These are phyloP conservation scores for Morella rubra DNA, from an alignment of 306 rosid species.

Conservation along the genomic window DNA sequence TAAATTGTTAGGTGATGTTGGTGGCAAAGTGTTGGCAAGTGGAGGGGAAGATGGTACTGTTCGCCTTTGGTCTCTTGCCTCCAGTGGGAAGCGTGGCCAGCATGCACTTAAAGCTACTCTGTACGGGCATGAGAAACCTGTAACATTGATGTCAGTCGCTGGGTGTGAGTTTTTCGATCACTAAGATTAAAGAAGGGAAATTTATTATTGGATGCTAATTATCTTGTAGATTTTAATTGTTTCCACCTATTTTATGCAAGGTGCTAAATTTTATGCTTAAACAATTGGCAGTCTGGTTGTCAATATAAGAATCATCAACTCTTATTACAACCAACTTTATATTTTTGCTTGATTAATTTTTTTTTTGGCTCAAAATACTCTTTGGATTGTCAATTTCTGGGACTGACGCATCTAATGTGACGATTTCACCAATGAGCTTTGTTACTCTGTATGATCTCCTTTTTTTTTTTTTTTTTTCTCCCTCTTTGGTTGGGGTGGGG, in stretches of 20 bases:
- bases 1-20: constrained; percentile 69
- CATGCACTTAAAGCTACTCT: constrained; percentile 69
- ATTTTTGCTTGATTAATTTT: not conserved
- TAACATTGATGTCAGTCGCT: constrained; percentile 63
- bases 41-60: constrained; percentile 96
- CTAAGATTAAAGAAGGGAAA: not conserved
- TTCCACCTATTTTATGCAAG: not conserved
- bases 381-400: not conserved
- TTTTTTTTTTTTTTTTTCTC: too few species aligned
- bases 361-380: not conserved
- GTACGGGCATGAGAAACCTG: constrained; percentile 76
- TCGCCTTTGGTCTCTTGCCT: constrained; percentile 77
- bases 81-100: constrained; percentile 67
- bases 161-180: constrained; percentile 53
- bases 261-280: not conserved
- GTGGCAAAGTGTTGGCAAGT: constrained; percentile 75
- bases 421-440: not conserved
- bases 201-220: not conserved
- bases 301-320: not conserved
- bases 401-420: not conserved
- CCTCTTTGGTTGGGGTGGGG: not conserved
- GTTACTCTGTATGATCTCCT: not conserved
- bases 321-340: not conserved
- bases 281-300: not conserved
- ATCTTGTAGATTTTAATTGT: not conserved